These are phyloP conservation scores for Mycogone perniciosa DNA, from an alignment of 2,329 filamentous ascomycete genomes.

Conservation along the genomic window DNA sequence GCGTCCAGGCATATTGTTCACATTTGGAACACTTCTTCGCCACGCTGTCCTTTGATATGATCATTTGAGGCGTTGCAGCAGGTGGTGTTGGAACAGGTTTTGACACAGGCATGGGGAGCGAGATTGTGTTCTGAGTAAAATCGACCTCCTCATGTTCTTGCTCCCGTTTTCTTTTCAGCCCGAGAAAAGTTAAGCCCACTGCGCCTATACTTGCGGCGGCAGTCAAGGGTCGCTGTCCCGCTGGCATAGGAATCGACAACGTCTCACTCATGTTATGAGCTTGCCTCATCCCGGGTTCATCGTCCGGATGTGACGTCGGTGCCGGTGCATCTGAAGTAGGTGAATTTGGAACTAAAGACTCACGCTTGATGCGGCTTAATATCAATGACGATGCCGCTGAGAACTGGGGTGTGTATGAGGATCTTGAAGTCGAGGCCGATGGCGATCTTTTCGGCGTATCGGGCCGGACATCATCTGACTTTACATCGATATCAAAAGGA, in stretches of 20 bases:
- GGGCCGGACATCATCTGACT: not conserved
- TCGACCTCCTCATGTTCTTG: slow-evolving; percentile 18
- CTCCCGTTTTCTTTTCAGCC: slow-evolving; percentile 26
- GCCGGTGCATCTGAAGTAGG: not conserved
- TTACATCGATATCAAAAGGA: not conserved
- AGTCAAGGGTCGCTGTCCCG: not conserved
- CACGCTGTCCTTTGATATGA: not conserved
- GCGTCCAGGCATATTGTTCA: slow-evolving; percentile 1
- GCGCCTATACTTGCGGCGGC: not conserved
- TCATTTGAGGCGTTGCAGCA: not conserved
- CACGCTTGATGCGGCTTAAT: slow-evolving; percentile 21
- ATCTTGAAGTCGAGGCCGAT: not conserved
- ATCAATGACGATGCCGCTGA: slow-evolving; percentile 22
- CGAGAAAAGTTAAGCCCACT: not conserved
- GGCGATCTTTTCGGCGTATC: not conserved
- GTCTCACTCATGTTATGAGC: slow-evolving; percentile 1
- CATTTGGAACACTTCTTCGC: slow-evolving; percentile 16
- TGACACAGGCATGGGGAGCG: slow-evolving; percentile 19
- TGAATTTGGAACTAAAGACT: not conserved
- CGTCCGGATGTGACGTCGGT: not conserved
- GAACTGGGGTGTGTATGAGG: slow-evolving; percentile 27
- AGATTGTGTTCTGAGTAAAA: slow-evolving; percentile 28
- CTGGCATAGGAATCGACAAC: slow-evolving; percentile 8
- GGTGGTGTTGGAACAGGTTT: not conserved
- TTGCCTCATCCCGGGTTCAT: not conserved